These are phyloP conservation scores for Phytophthora melonis DNA, from an alignment of 352 stramenopile species.

Conservation along the genomic window DNA sequence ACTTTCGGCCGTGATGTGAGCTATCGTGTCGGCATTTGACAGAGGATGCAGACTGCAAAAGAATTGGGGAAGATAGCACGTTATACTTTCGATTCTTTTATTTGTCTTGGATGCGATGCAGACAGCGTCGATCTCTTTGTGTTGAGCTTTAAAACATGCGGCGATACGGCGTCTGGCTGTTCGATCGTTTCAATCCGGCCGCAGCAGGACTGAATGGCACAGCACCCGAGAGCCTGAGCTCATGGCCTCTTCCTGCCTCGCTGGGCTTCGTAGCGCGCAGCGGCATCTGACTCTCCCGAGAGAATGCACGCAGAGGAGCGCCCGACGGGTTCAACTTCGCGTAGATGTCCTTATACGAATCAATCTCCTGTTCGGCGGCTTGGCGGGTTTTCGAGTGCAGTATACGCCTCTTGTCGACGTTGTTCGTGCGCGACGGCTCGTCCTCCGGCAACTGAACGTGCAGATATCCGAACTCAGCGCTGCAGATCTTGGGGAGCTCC, in stretches of 20 bases:
- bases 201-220: constrained; percentile 8
- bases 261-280: constrained; percentile 34
- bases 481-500: constrained; percentile 35
- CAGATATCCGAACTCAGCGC: constrained; percentile 40
- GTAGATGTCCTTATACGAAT: constrained; percentile 35
- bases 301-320: constrained; percentile 7
- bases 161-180: constrained; percentile 14
- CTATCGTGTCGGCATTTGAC: no score
- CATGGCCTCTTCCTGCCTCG: constrained; percentile 21
- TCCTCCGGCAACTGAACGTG: constrained; percentile 44
- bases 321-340: constrained; percentile 27
- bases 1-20: constrained; percentile 1
- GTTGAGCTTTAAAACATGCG: constrained; percentile 12
- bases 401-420: no score
- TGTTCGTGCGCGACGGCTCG: constrained; percentile 17
- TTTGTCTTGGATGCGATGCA: no score
- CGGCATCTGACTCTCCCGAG: constrained; percentile 18
- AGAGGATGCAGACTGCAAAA: no score
- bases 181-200: neutral
- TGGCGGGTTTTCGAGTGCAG: no score
- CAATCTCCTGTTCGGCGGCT: constrained; percentile 31
- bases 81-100: no score
- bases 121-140: no score
- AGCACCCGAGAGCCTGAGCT: constrained; percentile 24
- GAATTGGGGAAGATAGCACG: no score